Conservation (phyloP, 2,329 filamentous ascomycete species). For the Aureobasidium namibiae region DNA sequence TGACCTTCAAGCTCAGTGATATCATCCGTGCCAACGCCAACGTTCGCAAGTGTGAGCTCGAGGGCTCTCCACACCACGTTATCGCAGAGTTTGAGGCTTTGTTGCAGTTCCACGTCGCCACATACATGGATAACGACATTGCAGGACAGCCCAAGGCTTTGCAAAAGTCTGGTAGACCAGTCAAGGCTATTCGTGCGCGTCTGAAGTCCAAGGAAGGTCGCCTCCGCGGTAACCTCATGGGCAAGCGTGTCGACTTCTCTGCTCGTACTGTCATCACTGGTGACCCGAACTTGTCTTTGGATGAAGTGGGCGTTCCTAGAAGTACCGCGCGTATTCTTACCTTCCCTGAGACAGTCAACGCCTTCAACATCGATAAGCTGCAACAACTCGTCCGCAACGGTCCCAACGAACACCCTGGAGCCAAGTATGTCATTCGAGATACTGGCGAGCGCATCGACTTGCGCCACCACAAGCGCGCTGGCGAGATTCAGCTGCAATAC, state of each 20-base stretch:
- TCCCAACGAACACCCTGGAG: slow-evolving; percentile 89
- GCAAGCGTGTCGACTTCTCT: slow-evolving; percentile 98
- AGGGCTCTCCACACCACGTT: slow-evolving; percentile 87
- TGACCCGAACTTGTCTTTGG: slow-evolving; percentile 90
- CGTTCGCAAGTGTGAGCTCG: slow-evolving; percentile 80
- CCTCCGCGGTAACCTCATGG: slow-evolving; percentile 97
- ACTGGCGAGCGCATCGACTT: slow-evolving; percentile 93
- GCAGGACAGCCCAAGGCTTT: slow-evolving; percentile 88
- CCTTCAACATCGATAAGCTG: slow-evolving; percentile 92
- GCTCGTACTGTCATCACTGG: slow-evolving; percentile 99
- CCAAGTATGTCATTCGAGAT: slow-evolving; percentile 89
- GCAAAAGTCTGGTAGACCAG: slow-evolving; percentile 92
- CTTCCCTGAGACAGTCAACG: slow-evolving; percentile 94
- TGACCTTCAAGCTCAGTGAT: slow-evolving; percentile 98
- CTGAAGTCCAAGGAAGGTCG: slow-evolving; percentile 99
- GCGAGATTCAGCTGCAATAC: slow-evolving; percentile 80
- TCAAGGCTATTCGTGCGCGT: slow-evolving; percentile 93
- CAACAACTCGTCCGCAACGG: slow-evolving; percentile 86
- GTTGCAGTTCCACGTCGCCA: slow-evolving; percentile 95
- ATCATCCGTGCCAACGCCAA: slow-evolving; percentile 97
- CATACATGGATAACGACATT: slow-evolving; percentile 99
- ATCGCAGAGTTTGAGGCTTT: slow-evolving; percentile 83
- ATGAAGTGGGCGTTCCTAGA: slow-evolving; percentile 93
- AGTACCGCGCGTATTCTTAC: slow-evolving; percentile 90
- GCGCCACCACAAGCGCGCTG: slow-evolving; percentile 81